phyloP scores from a whole-genome alignment of 345 rosid genomes.

The Lepidium didymum region DNA sequence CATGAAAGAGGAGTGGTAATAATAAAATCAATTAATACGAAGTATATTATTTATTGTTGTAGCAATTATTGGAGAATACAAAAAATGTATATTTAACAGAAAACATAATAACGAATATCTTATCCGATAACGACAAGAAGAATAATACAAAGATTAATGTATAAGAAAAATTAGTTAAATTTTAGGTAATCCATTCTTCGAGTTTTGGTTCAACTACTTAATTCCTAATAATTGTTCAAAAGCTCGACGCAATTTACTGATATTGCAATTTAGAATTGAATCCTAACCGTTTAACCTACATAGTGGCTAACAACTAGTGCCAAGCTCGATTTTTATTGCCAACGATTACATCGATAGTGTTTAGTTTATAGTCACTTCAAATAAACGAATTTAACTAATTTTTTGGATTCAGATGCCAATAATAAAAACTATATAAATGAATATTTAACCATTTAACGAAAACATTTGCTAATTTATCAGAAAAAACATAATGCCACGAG shows the following conservation, averaged over 20 bases:
- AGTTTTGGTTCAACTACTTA: constrained; percentile 26
- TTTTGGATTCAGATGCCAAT: no score
- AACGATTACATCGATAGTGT: no score
- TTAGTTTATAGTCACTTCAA: no score
- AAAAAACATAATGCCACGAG: no score
- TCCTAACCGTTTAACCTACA: not conserved
- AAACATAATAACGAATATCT: constrained; percentile 29
- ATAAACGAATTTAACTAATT: no score
- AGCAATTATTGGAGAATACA: constrained; percentile 14
- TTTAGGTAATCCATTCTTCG: constrained; percentile 15
- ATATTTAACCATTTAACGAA: no score
- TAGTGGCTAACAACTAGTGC: not conserved
- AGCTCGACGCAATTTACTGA: not conserved
- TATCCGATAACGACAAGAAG: constrained; percentile 20
- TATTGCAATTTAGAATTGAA: not conserved
- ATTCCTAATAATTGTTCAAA: not conserved
- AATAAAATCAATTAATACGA: not conserved
- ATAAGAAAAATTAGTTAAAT: constrained; percentile 3
- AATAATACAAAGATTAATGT: not conserved
- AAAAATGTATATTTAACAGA: constrained; percentile 15
- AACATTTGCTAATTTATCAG: no score
- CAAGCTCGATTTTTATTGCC: no score
- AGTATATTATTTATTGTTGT: not conserved
- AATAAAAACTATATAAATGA: no score
- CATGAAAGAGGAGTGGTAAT: constrained; percentile 27